Evolutionary conservation across 2,329 filamentous ascomycete genomes (phyloP).

Genomic region (Byssochlamys sp.): DNA sequence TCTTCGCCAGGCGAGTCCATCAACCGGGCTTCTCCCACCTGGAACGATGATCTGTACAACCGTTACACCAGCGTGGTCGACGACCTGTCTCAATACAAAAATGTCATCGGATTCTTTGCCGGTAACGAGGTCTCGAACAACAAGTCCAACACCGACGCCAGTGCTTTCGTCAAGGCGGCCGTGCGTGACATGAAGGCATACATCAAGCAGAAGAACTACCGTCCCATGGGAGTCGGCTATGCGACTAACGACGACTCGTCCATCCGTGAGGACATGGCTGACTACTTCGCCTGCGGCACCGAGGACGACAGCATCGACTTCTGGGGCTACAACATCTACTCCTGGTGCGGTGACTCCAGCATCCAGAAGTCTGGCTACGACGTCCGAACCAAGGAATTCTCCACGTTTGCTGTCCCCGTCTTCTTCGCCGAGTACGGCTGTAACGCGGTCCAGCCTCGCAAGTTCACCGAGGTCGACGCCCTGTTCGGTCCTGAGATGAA

Average conservation of each 20-base stretch:
- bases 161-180: conserved; percentile 92
- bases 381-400: conserved; percentile 75
- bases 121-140: conserved; percentile 95
- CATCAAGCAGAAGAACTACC: conserved; percentile 70
- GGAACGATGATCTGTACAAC: conserved; percentile 67
- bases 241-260: conserved; percentile 85
- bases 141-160: conserved; percentile 76
- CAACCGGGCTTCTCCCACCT: conserved; percentile 66
- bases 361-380: conserved; percentile 71
- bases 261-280: conserved; percentile 70
- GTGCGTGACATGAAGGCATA: conserved; percentile 93
- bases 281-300: conserved; percentile 87
- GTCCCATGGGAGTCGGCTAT: conserved; percentile 80
- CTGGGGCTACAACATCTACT: conserved; percentile 99
- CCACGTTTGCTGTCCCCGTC: conserved; percentile 78
- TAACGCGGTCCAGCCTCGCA: conserved; percentile 63
- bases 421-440: conserved; percentile 99
- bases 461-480: conserved; percentile 73
- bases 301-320: conserved; percentile 69
- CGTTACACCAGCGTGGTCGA: conserved; percentile 83
- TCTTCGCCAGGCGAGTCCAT: conserved; percentile 74
- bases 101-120: conserved; percentile 94
- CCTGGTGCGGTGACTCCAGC: conserved; percentile 84
- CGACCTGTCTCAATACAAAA: conserved; percentile 69
- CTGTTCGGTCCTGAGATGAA: conserved; percentile 78